These are phyloP conservation scores for Artemisia argyi DNA, from an alignment of 129 eudicot genomes.

Conservation along the genomic window DNA sequence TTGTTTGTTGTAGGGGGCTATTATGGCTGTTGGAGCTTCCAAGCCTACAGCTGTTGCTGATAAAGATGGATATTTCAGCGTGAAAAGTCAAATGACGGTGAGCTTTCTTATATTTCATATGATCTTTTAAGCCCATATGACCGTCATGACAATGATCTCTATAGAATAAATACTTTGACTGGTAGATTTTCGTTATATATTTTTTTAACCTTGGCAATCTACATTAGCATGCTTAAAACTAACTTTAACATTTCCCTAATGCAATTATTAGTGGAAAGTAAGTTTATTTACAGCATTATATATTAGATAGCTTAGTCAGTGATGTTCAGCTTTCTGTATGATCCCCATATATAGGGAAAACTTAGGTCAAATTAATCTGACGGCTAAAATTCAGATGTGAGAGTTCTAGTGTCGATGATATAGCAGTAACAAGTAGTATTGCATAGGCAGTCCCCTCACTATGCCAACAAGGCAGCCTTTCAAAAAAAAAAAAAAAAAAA, in stretches of 20 bases:
- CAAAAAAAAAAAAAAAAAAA: too few species aligned
- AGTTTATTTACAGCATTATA: too few species aligned
- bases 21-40: conserved; percentile 97
- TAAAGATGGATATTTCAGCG: conserved; percentile 87
- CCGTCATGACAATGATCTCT: conserved; percentile 8
- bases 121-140: neutral
- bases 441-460: neutral
- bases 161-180: neutral
- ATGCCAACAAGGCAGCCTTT: conserved; percentile 1
- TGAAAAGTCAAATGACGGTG: conserved; percentile 94
- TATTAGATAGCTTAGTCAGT: neutral
- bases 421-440: neutral
- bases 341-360: neutral
- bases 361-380: neutral
- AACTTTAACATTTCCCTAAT: too few species aligned
- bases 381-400: neutral
- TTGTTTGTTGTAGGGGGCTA: conserved; percentile 76
- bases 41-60: conserved; percentile 88
- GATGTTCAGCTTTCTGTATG: neutral
- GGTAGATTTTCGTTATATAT: too few species aligned
- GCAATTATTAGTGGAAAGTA: too few species aligned
- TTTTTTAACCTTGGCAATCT: too few species aligned
- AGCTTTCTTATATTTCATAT: conserved; percentile 25
- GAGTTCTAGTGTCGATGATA: neutral
- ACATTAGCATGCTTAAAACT: too few species aligned